phyloP scores from a whole-genome alignment of 2,329 filamentous ascomycete genomes.

The Colletotrichum simmondsii region DNA sequence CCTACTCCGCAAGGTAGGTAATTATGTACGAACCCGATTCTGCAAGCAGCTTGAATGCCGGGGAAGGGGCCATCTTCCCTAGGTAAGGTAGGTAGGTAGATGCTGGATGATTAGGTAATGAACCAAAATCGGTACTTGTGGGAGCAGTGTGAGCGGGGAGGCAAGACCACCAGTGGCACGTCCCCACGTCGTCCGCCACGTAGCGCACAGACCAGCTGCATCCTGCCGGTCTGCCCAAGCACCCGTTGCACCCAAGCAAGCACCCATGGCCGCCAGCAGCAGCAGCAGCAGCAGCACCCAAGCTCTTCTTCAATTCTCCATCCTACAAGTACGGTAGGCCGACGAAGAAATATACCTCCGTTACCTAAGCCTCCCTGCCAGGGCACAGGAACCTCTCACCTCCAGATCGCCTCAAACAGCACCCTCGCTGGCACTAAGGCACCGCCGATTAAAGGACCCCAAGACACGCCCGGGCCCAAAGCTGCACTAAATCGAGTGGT shows the following conservation, averaged over 20 bases:
- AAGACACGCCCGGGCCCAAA: neutral
- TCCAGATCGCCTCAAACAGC: neutral
- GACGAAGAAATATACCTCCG: neutral
- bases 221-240: slow-evolving; percentile 11
- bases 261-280: neutral
- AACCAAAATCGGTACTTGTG: neutral
- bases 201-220: slow-evolving; percentile 7
- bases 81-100: too few relatives aligned
- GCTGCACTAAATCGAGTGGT: neutral
- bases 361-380: neutral
- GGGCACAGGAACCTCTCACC: neutral
- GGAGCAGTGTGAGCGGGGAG: neutral
- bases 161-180: slow-evolving; percentile 13
- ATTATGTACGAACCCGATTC: neutral
- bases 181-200: slow-evolving; percentile 1
- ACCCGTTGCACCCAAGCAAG: neutral
- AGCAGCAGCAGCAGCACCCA: neutral
- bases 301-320: neutral
- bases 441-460: neutral
- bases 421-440: neutral
- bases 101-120: neutral
- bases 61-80: neutral
- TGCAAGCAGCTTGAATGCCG: slow-evolving; percentile 1
- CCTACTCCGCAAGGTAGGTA: too few relatives aligned
- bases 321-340: neutral